Evolutionary conservation across 192 early-diverging fungal genomes (phyloP).

Genomic region (Phlyctochytrium arcticum): DNA sequence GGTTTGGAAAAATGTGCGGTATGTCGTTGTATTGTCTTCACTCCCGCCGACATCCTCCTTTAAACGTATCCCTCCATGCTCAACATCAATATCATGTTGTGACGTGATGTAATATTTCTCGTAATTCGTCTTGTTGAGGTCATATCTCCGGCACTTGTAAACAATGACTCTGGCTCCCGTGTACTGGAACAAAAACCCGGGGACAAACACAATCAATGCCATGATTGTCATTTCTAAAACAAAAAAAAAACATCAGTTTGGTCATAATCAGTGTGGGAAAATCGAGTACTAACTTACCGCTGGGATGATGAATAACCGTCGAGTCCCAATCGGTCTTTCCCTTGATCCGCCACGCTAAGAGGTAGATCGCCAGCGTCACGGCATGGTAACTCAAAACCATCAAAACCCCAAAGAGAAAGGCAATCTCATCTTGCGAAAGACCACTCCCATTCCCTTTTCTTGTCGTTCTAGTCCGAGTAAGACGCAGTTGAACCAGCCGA

Average conservation of each 20-base stretch:
- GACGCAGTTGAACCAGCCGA: neutral
- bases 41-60: too few species aligned
- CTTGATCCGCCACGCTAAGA: neutral
- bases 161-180: neutral
- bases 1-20: neutral
- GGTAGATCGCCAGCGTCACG: neutral
- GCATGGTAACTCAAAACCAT: neutral
- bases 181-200: neutral
- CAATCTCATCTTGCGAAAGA: neutral
- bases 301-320: neutral
- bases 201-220: neutral
- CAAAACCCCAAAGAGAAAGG: neutral
- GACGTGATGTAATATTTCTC: too few species aligned
- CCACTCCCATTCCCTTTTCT: neutral
- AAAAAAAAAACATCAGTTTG: neutral
- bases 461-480: neutral
- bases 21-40: too few species aligned
- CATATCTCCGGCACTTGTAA: neutral
- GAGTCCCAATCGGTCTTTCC: slow-evolving; percentile 3
- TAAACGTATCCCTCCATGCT: neutral
- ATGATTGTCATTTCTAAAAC: neutral
- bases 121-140: neutral
- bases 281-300: neutral
- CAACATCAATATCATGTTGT: neutral
- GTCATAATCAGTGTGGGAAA: neutral